Base-by-base conservation (phyloP, 805 yeast species). In the Zygosaccharomyces bisporus region DNA sequence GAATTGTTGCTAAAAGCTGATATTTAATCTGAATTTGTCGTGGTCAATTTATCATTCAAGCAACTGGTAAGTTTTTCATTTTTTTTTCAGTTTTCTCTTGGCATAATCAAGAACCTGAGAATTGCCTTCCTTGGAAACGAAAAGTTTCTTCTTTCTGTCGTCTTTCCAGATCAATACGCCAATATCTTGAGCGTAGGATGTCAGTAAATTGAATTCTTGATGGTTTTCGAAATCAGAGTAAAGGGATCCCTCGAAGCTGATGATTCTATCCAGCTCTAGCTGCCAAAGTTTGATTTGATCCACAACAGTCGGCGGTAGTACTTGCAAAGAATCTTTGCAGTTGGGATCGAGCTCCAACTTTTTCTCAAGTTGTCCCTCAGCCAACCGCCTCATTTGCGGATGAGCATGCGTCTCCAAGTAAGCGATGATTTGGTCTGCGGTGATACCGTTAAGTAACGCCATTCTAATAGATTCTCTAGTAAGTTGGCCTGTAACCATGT, bases 281-380 rank as follows among this genome's bases (percentile, higher is more conserved):
- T 93, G 98, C 99, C 99, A 93, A 42, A 93, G 72, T 60, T 81
- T 83, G 55, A 93, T 86, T 63, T 93, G 99, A 66, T 93, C 99
- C 1, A 87, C 86, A n/a, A 93, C 95, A 0, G 96, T 93, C 0
- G 98, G 96, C 3, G 98, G 98, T 4, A 86, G 63, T 9, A 93
- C 70, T 58, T 82, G 81, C 46, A 80, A 56, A 50, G 75, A 61
- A 52, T 80, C 76, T 50, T 75, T 74, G 6, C 74, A 66, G 10
- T 68, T 69, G 4, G 69, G 61, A 34, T 68, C 72, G 47, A 80
- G 75, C 48, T 84, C 93, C 41, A 80, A 61, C 60, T 82, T 83
- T 55, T 82, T 84, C 47, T 78, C 80, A 31, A 81, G 60, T 43
- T 69, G 76, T 41, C 81, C 88, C 52, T 84, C 87, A 0, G 91